Percentiles rank a stretch among this genome's conserved stretches.
phyloP scores from a whole-genome alignment of 2,329 filamentous ascomycete species.

The Penicillium italicum region DNA sequence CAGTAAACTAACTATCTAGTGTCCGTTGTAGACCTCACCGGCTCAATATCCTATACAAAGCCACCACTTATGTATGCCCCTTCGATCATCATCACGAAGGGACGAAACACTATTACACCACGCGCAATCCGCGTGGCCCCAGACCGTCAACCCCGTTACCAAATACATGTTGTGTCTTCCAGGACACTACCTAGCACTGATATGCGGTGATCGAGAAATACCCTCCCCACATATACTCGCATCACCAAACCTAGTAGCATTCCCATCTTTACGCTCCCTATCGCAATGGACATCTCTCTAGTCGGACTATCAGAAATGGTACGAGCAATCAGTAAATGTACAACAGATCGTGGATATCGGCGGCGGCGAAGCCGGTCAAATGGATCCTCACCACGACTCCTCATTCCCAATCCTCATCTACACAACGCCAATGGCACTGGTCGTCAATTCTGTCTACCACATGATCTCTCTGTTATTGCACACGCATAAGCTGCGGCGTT shows the following conservation, averaged over 20 bases:
- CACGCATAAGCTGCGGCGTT: slow-evolving; percentile 22
- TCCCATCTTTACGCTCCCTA: slow-evolving; percentile 17
- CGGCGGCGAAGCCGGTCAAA: slow-evolving; percentile 24
- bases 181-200: slow-evolving; percentile 17
- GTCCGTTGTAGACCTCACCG: slow-evolving; percentile 16
- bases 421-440: slow-evolving; percentile 27
- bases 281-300: slow-evolving; percentile 27
- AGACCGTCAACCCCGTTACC: slow-evolving; percentile 13
- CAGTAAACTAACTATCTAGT: not conserved
- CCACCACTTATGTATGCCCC: slow-evolving; percentile 18
- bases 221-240: slow-evolving; percentile 4
- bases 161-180: slow-evolving; percentile 20
- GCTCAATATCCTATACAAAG: slow-evolving; percentile 15
- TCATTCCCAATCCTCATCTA: slow-evolving; percentile 27
- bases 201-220: slow-evolving; percentile 13
- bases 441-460: slow-evolving; percentile 26
- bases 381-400: slow-evolving; percentile 21
- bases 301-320: slow-evolving; percentile 27
- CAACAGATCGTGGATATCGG: slow-evolving; percentile 26
- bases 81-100: slow-evolving; percentile 17
- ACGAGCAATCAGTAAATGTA: slow-evolving; percentile 20
- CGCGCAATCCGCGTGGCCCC: not conserved
- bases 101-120: slow-evolving; percentile 16
- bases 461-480: slow-evolving; percentile 22
- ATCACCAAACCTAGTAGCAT: slow-evolving; percentile 12